A percentile compares a stretch with the other conserved stretches of the same genome.
Evolutionary conservation across 164 flowering plant genomes (phyloP).

Genomic region (Echeveria elegans): DNA sequence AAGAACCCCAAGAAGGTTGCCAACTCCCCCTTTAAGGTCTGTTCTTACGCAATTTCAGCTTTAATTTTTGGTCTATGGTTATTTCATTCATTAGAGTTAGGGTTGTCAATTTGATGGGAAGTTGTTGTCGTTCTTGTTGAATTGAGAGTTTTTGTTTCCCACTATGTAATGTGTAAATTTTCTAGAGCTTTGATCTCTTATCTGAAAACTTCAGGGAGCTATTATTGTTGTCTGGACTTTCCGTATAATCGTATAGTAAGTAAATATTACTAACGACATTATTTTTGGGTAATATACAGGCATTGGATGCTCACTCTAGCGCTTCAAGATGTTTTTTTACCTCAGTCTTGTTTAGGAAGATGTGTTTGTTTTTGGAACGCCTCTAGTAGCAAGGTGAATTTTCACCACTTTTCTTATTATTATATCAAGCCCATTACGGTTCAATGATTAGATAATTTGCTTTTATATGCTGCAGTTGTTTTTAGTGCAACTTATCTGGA

Average conservation of each 20-base stretch:
- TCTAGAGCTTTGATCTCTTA: too few relatives aligned
- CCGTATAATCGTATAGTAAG: background rate
- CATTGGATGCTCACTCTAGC: constrained; percentile 96
- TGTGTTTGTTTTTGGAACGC: constrained; percentile 98
- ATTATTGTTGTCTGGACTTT: too few relatives aligned
- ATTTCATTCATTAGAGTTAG: too few relatives aligned
- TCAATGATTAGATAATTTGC: background rate
- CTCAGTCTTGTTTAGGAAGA: constrained; percentile 76
- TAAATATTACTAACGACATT: background rate
- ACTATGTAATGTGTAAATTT: background rate
- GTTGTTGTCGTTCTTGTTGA: background rate
- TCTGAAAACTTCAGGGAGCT: too few relatives aligned
- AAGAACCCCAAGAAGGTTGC: constrained; percentile 78
- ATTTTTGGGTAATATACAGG: constrained; percentile 35
- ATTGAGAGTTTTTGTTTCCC: too few relatives aligned
- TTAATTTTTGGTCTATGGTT: too few relatives aligned
- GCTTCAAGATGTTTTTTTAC: constrained; percentile 95
- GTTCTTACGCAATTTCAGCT: too few relatives aligned
- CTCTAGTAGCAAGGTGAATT: constrained; percentile 86
- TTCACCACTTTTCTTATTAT: background rate
- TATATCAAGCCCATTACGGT: background rate
- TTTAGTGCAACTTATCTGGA: background rate
- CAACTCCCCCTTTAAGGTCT: constrained; percentile 88
- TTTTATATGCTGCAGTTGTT: background rate
- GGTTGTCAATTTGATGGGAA: constrained; percentile 3